These are phyloP conservation scores for Nidula microcarpa DNA, from an alignment of 768 basidiomycete species.

Conservation along the genomic window DNA sequence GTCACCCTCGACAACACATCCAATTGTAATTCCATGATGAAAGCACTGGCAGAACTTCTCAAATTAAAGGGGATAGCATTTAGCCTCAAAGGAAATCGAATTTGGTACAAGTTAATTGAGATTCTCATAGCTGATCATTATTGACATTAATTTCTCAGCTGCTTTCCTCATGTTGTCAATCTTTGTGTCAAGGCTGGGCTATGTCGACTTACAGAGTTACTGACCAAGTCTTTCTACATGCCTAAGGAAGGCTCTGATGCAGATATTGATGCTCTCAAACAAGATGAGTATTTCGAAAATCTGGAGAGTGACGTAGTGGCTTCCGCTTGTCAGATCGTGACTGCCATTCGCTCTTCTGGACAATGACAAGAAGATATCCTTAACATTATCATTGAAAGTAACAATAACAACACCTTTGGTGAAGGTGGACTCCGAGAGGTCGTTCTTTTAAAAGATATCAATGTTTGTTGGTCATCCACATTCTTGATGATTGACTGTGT, in stretches of 20 bases:
- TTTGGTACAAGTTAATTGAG: conserved; percentile 5
- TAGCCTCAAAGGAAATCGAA: conserved; percentile 7
- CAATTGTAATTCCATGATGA: conserved; percentile 18
- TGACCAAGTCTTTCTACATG: background rate
- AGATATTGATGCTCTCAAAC: background rate
- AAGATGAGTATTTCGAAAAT: background rate
- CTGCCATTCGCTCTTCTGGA: background rate
- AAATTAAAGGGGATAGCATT: conserved; percentile 9
- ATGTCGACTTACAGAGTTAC: background rate
- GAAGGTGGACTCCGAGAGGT: conserved; percentile 6
- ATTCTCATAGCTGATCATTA: background rate
- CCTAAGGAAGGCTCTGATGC: background rate
- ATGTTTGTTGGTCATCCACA: conserved; percentile 26
- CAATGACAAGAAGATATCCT: background rate
- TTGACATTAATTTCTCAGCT: background rate
- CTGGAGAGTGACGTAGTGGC: background rate
- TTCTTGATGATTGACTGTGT: conserved; percentile 25
- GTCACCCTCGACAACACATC: conserved; percentile 22
- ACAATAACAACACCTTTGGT: background rate
- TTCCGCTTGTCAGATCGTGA: background rate
- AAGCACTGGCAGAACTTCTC: conserved; percentile 5
- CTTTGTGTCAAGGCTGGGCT: background rate
- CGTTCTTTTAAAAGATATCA: conserved; percentile 19
- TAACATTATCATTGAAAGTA: background rate
- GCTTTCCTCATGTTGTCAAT: background rate